These are phyloP conservation scores for Astrothelium subdiscretum DNA, from an alignment of 495 filamentous ascomycete species.

Conservation along the genomic window DNA sequence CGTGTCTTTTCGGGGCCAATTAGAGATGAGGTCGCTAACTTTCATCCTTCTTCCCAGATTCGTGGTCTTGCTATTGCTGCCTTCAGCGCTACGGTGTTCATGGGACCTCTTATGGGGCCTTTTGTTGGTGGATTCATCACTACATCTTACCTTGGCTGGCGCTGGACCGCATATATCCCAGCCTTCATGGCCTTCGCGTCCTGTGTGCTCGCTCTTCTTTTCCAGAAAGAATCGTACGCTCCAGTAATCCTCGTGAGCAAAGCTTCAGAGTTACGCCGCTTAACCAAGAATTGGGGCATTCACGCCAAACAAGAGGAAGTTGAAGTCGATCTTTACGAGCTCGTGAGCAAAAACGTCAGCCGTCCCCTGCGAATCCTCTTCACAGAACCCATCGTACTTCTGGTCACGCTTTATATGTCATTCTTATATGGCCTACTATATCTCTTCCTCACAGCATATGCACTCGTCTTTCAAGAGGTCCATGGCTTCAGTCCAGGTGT, in stretches of 20 bases:
- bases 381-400: conserved; percentile 19
- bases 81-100: conserved; percentile 18
- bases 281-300: conserved; percentile 51
- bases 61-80: conserved; percentile 14
- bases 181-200: conserved; percentile 43
- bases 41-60: neutral
- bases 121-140: conserved; percentile 26
- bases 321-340: conserved; percentile 29
- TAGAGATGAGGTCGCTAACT: no score
- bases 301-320: conserved; percentile 49
- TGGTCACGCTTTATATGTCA: conserved; percentile 19
- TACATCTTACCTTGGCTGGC: conserved; percentile 25
- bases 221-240: conserved; percentile 50
- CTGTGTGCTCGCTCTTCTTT: conserved; percentile 32
- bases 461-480: conserved; percentile 39
- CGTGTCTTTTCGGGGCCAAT: no score
- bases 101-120: conserved; percentile 22
- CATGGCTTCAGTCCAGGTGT: conserved; percentile 34
- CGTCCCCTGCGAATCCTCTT: conserved; percentile 21
- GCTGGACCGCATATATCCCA: conserved; percentile 48
- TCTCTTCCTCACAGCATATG: conserved; percentile 41
- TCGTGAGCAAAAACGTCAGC: conserved; percentile 14
- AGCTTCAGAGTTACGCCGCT: conserved; percentile 44
- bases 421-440: conserved; percentile 24
- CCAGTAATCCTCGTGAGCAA: conserved; percentile 42